phyloP scores from a whole-genome alignment of 108 stramenopile genomes.

The Tribonema minus region DNA sequence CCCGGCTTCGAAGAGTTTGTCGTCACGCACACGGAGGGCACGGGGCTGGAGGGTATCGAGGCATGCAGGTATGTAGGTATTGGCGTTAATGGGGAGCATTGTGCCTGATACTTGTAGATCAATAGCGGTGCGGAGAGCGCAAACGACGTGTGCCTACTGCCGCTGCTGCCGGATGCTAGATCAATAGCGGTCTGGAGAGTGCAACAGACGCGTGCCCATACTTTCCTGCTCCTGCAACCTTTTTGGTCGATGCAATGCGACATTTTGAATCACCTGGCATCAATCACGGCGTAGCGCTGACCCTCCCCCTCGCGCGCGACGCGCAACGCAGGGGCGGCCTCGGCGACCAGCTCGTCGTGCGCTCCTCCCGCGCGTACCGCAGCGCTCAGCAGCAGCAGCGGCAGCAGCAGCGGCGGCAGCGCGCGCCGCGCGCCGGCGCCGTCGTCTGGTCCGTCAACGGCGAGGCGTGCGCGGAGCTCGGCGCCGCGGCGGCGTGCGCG shows the following conservation, averaged over 20 bases:
- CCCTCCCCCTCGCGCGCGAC: background rate
- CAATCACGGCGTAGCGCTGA: background rate
- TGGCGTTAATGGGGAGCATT: background rate
- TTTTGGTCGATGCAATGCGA: background rate
- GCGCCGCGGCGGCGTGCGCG: background rate
- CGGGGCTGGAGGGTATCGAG: background rate
- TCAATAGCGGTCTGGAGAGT: no score
- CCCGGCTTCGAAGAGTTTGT: background rate
- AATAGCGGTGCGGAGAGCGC: background rate
- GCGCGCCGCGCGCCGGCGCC: constrained; percentile 7
- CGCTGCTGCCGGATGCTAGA: background rate
- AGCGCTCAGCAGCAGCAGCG: background rate
- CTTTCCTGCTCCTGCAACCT: background rate
- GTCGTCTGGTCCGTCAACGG: constrained; percentile 17
- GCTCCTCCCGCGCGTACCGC: background rate
- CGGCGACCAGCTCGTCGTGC: background rate
- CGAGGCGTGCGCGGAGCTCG: background rate
- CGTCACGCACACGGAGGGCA: background rate
- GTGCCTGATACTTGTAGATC: background rate
- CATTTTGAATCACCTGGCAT: background rate
- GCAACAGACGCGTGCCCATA: background rate
- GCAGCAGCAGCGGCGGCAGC: background rate
- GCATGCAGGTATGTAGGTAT: background rate
- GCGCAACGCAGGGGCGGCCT: background rate
- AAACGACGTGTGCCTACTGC: background rate